A percentile compares a stretch with the other conserved stretches of the same genome.
phyloP scores from a whole-genome alignment of 2,329 filamentous ascomycete genomes.

The Curvularia verruculosa region DNA sequence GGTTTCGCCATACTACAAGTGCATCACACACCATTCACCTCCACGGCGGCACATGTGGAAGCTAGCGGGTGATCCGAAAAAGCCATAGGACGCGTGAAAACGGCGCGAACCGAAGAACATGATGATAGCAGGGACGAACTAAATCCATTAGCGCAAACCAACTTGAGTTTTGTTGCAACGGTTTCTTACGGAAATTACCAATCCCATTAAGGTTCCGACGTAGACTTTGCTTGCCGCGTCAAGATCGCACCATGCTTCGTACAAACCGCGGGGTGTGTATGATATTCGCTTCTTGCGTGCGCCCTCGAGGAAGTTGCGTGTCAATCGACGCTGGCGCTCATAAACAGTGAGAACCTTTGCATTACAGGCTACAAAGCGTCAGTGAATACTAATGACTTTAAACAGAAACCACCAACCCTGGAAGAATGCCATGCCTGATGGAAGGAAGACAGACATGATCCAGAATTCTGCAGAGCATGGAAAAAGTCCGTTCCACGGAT shows the following conservation, averaged over 20 bases:
- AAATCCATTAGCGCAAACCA: constrained; percentile 22
- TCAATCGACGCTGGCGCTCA: constrained; percentile 44
- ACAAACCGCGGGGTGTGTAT: constrained; percentile 38
- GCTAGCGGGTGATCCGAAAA: constrained; percentile 56
- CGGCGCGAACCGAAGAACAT: constrained; percentile 69
- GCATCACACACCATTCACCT: constrained; percentile 65
- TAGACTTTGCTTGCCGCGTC: constrained; percentile 46
- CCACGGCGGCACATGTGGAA: constrained; percentile 57
- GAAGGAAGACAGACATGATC: constrained; percentile 49
- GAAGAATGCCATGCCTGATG: constrained; percentile 49
- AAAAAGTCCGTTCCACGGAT: constrained; percentile 44
- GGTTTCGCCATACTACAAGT: background rate
- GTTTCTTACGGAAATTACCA: constrained; percentile 40
- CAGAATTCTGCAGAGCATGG: constrained; percentile 48
- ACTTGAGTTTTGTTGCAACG: background rate
- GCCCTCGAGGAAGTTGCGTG: constrained; percentile 42
- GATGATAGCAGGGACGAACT: constrained; percentile 65
- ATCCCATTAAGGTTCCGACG: constrained; percentile 36
- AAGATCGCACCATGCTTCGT: constrained; percentile 38
- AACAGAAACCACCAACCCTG: constrained; percentile 32
- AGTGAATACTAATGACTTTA: background rate
- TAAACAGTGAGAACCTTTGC: constrained; percentile 46
- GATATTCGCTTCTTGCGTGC: constrained; percentile 43
- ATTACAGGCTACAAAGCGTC: constrained; percentile 37
- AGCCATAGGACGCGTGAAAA: constrained; percentile 64